phyloP scores from a whole-genome alignment of 495 filamentous ascomycete species.

The Bombardia bombarda region DNA sequence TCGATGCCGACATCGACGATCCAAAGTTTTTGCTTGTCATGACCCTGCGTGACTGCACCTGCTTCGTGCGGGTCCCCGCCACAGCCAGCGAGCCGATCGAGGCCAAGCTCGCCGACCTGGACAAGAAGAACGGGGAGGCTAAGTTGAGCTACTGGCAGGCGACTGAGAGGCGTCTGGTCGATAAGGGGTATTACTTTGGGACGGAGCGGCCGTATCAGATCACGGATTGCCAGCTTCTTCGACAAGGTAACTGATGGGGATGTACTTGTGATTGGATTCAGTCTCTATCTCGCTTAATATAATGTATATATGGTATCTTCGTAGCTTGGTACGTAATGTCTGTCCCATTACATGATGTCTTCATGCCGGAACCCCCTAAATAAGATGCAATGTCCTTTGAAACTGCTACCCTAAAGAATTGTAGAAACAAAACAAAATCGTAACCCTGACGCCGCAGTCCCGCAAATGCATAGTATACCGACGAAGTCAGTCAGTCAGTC shows the following conservation, averaged over 20 bases:
- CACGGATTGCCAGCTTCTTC: conserved; percentile 18
- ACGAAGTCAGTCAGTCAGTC: no score
- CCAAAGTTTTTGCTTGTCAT: conserved; percentile 51
- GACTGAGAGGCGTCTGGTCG: conserved; percentile 53
- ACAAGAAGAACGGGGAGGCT: conserved; percentile 67
- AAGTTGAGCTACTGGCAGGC: conserved; percentile 69
- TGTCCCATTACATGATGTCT: no score
- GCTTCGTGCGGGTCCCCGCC: conserved; percentile 59
- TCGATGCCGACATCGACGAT: conserved; percentile 23
- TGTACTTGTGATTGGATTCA: not conserved
- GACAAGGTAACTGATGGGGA: not conserved
- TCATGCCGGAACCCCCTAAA: no score
- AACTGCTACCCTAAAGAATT: no score
- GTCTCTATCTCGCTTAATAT: no score
- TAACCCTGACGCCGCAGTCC: no score
- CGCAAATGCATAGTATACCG: no score
- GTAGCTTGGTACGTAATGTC: no score
- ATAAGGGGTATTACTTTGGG: conserved; percentile 68
- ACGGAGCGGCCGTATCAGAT: conserved; percentile 27
- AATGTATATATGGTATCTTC: no score
- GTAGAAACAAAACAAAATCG: no score
- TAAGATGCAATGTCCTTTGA: no score
- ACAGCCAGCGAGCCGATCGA: conserved; percentile 39
- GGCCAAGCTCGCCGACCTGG: conserved; percentile 76
- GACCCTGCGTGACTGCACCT: conserved; percentile 83